Evolutionary conservation across 1,284 basidiomycete species (phyloP), one percentile per base, ranked within the genome.

Genomic region (Leccinum fallax): DNA sequence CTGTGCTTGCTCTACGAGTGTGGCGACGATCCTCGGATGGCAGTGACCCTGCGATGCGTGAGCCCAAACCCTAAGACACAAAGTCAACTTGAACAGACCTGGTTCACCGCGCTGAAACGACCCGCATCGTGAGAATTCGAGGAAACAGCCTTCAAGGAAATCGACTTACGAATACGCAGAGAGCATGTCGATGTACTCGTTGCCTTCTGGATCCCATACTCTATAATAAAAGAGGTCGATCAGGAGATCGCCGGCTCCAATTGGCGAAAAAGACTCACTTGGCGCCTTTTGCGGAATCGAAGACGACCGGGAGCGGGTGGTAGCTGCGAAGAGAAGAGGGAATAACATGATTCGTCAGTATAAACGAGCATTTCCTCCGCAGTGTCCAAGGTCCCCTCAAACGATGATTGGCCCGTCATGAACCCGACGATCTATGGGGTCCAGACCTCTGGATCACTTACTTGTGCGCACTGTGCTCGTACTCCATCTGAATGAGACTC

Each of bases 131-230:
- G 59, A 59, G 19, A 71, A 62, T 55, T 2, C 5, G 8, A n/a
- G 53, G 26, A 6, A 15, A 3, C 48, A 5, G 26, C 30, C 53
- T 46, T n/a, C 24, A 40, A 61, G 60, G 38, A 63, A 61, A 66
- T 59, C 15, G 94, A 48, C 80, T 78, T 78, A 96, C 88, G 93
- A 95, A 80, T 99, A 99, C 21, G 97, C 97, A 54, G 94, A 94
- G 40, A 99, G 84, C 94, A 98, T 98, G 73, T 96, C 94, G 65
- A 95, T 93, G 77, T 95, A 96, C 74, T 94, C 92, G 58, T 85
- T 88, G 65, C 94, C 95, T 81, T 98, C 95, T 13, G 94, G 94
- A 76, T 98, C 95, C 94, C 95, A 97, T 71, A 97, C 95, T 76
- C 92, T 94, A 69, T 13, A 1, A 21, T 19, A 43, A 38, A 56